Evolutionary conservation across 768 basidiomycete genomes (phyloP).

Genomic region (Chalciporus chontae): DNA sequence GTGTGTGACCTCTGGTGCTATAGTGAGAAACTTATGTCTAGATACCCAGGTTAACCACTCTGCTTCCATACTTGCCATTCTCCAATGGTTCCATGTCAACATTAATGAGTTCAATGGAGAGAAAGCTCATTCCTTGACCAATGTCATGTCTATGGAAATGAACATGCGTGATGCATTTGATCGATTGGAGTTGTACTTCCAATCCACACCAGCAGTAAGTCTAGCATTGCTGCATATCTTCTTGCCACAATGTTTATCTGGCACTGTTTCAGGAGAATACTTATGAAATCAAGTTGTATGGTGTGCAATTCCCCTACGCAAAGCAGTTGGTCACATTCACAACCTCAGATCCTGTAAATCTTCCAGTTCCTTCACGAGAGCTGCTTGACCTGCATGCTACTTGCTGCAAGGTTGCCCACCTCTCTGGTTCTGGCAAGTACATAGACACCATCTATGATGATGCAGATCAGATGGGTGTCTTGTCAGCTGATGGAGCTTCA

Average conservation of each 20-base stretch:
- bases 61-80: too few species aligned
- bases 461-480: too few species aligned
- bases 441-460: constrained; percentile 4
- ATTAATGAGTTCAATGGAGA: background rate
- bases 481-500: too few species aligned
- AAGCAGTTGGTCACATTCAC: constrained; percentile 5
- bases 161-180: constrained; percentile 1
- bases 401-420: constrained; percentile 24
- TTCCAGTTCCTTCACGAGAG: constrained; percentile 12
- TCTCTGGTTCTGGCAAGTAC: constrained; percentile 20
- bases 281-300: background rate
- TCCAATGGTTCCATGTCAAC: too few species aligned
- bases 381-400: constrained; percentile 21
- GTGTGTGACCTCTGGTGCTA: too few species aligned
- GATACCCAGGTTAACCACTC: too few species aligned
- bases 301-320: background rate
- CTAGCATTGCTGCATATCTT: too few species aligned
- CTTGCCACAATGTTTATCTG: background rate
- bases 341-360: background rate
- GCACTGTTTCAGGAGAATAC: background rate
- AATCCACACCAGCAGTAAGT: background rate
- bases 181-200: constrained; percentile 2
- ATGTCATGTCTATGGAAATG: background rate
- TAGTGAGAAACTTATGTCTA: too few species aligned
- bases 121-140: constrained; percentile 7